These are phyloP conservation scores for Arctium minus DNA, from an alignment of 129 eudicot species.

Conservation along the genomic window DNA sequence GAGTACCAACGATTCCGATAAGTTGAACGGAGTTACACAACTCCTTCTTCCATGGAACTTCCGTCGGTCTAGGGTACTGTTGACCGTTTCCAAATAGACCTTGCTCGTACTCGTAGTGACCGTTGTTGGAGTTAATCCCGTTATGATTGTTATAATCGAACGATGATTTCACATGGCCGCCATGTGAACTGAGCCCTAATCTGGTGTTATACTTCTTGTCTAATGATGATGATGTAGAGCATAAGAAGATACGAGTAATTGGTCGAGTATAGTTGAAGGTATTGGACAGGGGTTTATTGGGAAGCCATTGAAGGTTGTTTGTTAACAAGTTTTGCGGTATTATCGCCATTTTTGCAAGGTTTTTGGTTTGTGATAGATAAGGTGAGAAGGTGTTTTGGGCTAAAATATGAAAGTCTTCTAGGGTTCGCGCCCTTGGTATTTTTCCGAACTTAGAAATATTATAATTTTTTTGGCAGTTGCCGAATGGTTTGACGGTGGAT, in stretches of 20 bases:
- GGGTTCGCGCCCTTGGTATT: background rate
- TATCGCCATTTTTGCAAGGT: slow-evolving; percentile 27
- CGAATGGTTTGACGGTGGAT: too few relatives aligned
- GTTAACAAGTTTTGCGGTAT: slow-evolving; percentile 27
- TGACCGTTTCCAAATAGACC: slow-evolving; percentile 25
- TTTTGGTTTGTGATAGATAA: slow-evolving; percentile 11
- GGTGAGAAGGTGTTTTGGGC: slow-evolving; percentile 16
- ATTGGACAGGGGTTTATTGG: slow-evolving; percentile 9
- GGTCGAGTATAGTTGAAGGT: slow-evolving; percentile 5
- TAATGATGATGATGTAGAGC: slow-evolving; percentile 14
- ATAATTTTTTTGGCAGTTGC: too few relatives aligned
- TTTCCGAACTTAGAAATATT: too few relatives aligned
- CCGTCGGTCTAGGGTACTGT: slow-evolving; percentile 59
- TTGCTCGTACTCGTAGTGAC: slow-evolving; percentile 33
- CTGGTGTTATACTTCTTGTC: slow-evolving; percentile 1
- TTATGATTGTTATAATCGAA: slow-evolving; percentile 25
- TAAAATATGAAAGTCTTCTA: slow-evolving; percentile 8
- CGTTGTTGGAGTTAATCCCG: slow-evolving; percentile 14
- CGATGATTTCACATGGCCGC: slow-evolving; percentile 23
- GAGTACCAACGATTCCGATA: slow-evolving; percentile 64
- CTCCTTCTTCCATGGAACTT: slow-evolving; percentile 80
- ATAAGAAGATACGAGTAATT: background rate
- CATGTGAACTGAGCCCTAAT: slow-evolving; percentile 2
- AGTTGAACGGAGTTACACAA: slow-evolving; percentile 66
- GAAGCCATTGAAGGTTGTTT: slow-evolving; percentile 22